Conservation (phyloP, 495 filamentous ascomycete species). For the Oidiodendron maius region DNA sequence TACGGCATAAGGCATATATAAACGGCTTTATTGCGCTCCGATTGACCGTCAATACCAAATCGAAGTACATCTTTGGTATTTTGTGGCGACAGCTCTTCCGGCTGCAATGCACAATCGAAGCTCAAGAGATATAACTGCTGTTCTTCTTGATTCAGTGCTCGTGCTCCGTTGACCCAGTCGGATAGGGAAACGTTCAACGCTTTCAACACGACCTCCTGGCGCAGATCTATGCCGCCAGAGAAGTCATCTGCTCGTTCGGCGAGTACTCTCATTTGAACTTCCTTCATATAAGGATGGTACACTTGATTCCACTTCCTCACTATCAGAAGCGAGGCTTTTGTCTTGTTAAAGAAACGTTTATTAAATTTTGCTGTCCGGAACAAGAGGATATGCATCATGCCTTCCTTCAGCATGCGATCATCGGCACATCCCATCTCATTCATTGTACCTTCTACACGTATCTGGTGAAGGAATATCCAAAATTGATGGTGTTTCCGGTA, state of each 20-base stretch:
- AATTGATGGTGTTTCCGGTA: conserved; percentile 14
- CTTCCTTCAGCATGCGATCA: conserved; percentile 11
- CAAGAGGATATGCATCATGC: conserved; percentile 11
- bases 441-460: conserved; percentile 8
- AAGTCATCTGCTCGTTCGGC: conserved; percentile 5
- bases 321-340: conserved; percentile 5
- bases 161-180: conserved; percentile 8
- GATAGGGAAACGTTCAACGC: conserved; percentile 10
- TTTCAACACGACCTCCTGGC: conserved; percentile 7
- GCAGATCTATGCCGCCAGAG: conserved; percentile 9
- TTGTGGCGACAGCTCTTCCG: conserved; percentile 12
- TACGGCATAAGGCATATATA: conserved; percentile 9
- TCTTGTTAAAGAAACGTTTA: conserved; percentile 15
- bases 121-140: conserved; percentile 10
- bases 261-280: conserved; percentile 10
- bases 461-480: conserved; percentile 13
- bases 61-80: conserved; percentile 13
- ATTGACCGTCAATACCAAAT: conserved; percentile 8
- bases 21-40: conserved; percentile 8
- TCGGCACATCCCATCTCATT: conserved; percentile 8
- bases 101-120: conserved; percentile 8
- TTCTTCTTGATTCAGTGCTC: conserved; percentile 13
- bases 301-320: conserved; percentile 14
- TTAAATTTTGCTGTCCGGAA: conserved; percentile 12
- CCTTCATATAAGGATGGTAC: conserved; percentile 12